These are phyloP conservation scores for Silybum marianum DNA, from an alignment of 129 eudicot genomes.

Conservation along the genomic window DNA sequence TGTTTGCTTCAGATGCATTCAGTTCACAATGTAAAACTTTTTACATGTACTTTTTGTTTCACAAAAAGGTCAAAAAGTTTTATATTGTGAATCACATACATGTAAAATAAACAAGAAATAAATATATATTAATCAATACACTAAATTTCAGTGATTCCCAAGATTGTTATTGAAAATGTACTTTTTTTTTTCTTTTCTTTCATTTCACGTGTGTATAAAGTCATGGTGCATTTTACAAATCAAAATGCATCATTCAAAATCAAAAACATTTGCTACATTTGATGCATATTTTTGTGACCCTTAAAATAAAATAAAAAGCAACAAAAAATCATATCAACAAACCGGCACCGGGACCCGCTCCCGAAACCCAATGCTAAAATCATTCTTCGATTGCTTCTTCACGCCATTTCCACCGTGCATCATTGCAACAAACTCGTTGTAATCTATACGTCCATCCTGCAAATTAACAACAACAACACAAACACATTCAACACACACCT, in stretches of 20 bases:
- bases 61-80: no score
- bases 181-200: neutral
- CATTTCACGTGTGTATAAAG: neutral
- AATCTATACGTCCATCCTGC: slow-evolving; percentile 87
- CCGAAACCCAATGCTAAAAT: slow-evolving; percentile 32
- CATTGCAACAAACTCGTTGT: slow-evolving; percentile 74
- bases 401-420: slow-evolving; percentile 59
- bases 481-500: slow-evolving; percentile 7
- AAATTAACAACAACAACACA: slow-evolving; percentile 7
- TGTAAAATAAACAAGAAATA: no score
- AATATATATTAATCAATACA: no score
- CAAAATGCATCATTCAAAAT: slow-evolving; percentile 9
- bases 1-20: no score
- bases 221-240: slow-evolving; percentile 7
- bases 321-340: slow-evolving; percentile 28
- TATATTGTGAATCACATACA: no score
- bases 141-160: neutral
- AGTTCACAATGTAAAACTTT: no score
- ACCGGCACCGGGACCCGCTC: slow-evolving; percentile 26
- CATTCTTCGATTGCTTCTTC: slow-evolving; percentile 40
- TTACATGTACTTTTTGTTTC: no score
- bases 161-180: neutral
- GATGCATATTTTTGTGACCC: slow-evolving; percentile 4
- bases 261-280: neutral
- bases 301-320: neutral